Evolutionary conservation across 2,329 filamentous ascomycete species (phyloP).

Genomic region (Ilyonectria mors-panacis): DNA sequence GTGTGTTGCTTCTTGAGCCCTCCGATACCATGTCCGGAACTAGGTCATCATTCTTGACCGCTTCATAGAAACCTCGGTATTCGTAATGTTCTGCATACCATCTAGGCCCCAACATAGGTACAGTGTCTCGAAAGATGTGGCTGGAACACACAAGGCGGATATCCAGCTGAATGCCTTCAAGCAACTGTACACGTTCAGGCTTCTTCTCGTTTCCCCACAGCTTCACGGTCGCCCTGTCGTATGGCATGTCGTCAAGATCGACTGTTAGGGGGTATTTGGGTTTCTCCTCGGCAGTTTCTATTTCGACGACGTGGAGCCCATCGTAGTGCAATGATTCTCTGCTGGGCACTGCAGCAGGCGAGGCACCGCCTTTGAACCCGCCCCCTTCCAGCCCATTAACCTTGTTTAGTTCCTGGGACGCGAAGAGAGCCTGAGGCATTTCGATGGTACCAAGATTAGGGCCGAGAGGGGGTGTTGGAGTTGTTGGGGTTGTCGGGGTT

Average conservation of each 20-base stretch:
- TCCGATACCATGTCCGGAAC: neutral
- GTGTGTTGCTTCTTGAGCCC: neutral
- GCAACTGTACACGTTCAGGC: neutral
- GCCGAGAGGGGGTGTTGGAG: neutral
- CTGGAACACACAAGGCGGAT: neutral
- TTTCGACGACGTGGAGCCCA: neutral
- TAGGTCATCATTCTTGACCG: neutral
- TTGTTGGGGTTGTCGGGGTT: neutral
- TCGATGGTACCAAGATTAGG: no score
- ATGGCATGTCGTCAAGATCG: neutral
- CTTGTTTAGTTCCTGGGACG: neutral
- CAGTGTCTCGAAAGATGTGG: constrained; percentile 12
- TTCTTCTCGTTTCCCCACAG: neutral
- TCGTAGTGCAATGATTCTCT: neutral
- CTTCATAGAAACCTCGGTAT: constrained; percentile 7
- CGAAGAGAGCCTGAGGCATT: neutral
- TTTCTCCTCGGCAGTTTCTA: no score
- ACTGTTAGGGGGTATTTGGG: no score
- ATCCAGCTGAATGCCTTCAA: neutral
- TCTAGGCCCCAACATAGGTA: neutral
- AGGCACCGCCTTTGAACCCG: neutral
- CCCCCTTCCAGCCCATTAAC: neutral
- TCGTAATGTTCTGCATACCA: neutral
- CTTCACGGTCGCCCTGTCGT: no score
- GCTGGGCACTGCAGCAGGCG: neutral